Evolutionary conservation across 768 basidiomycete genomes (phyloP), one percentile per base, ranked within the genome.

Genomic region (Leucocoprinus birnbaumii): DNA sequence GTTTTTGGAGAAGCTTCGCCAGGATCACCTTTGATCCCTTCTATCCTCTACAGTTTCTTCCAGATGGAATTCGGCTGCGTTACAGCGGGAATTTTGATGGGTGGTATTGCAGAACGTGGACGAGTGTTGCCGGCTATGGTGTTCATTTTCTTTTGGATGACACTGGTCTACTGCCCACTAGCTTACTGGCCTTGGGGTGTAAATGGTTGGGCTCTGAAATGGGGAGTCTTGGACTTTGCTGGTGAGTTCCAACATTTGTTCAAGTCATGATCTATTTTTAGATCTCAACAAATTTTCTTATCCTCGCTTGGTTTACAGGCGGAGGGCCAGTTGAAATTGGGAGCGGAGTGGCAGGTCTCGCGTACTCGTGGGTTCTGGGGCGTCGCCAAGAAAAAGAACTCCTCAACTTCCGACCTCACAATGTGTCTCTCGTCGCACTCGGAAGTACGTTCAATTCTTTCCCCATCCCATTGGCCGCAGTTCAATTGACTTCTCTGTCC

Each of bases 241-340:
- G 92, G 91, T 79, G 64, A 63, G 74, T 63, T n/a, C 49, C 6
- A 14, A 22, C 54, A 27, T 24, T 43, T 51, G 53, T 11, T n/a
- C 57, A 58, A 56, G 38, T 16, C 56, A 57, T 58, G 38, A 56
- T 50, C 24, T 46, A 53, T 45, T 53, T 40, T 42, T 55, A 43
- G 48, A 10, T 38, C n/a, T 31, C 47, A 19, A 16, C n/a, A 34
- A 35, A 31, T 24, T 34, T 34, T 49, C 31, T 11, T 31, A 31
- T 43, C 31, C n/a, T 27, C n/a, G 38, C 46, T n/a, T 43, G 40
- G 34, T 27, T 21, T 38, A 38, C 59, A 88, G 89, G 89, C 42
- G 91, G 91, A 16, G 89, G 89, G 9, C 92, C 92, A 13, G 91
- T 94, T 61, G 90, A 94, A 67, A 91, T 94, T 56, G 87, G 86